Percentiles rank a stretch among this genome's conserved stretches.
phyloP scores from a whole-genome alignment of 371 early-diverging fungal genomes.

The Rhizopus microsporus region DNA sequence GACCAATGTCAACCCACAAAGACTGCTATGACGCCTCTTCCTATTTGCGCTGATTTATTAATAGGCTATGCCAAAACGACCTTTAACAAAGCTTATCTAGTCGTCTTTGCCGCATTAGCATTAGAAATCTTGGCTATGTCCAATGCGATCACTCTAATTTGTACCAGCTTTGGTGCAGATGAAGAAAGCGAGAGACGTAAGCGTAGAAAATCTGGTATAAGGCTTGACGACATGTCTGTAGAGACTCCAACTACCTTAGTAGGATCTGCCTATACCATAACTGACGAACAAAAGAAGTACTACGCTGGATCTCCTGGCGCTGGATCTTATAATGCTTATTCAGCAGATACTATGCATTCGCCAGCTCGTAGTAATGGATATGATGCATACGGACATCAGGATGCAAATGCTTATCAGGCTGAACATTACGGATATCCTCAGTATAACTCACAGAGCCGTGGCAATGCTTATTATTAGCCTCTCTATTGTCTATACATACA shows the following conservation, averaged over 20 bases:
- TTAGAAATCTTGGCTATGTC: conserved; percentile 43
- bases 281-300: conserved; percentile 21
- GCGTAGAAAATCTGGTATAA: conserved; percentile 51
- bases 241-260: conserved; percentile 40
- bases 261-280: conserved; percentile 10
- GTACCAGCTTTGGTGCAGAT: conserved; percentile 34
- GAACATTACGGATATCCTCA: not conserved
- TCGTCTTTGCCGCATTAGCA: conserved; percentile 44
- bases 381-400: conserved; percentile 18
- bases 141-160: conserved; percentile 45
- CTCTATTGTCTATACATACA: not conserved
- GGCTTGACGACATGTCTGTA: conserved; percentile 40
- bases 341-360: not conserved
- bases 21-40: conserved; percentile 7
- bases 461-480: not conserved
- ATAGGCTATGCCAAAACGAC: conserved; percentile 24
- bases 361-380: conserved; percentile 17
- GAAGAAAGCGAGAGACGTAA: conserved; percentile 45
- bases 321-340: not conserved
- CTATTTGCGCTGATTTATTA: conserved; percentile 35
- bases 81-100: conserved; percentile 40
- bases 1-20: conserved; percentile 23
- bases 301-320: conserved; percentile 2
- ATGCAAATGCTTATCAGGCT: not conserved
- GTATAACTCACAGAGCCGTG: not conserved